Evolutionary conservation across 306 rosid species (phyloP), one percentile per base, ranked within the genome.

Genomic region (Sindora glabra): DNA sequence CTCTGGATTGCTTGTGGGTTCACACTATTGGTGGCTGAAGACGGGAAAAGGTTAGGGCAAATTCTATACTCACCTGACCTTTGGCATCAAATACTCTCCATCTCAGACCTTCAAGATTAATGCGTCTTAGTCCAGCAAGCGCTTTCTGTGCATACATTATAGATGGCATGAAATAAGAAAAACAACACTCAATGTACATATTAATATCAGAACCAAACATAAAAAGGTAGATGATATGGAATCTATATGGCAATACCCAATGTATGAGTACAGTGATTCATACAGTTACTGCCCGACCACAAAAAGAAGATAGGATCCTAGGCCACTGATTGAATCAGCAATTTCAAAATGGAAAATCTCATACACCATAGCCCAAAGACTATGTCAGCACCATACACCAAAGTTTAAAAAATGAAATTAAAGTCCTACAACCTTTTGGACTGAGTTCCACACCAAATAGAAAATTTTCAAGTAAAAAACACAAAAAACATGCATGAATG

Each of bases 81-180:
- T 88, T 86, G 37, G 96, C 98, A 64, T 88, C 96, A 16, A 92
- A 91, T 46, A 92, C 95, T 67, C 84, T 82, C 98, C 95, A 92
- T 14, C 95, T 70, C 55, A 92, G 79, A 49, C 96, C 98, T 0
- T 88, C 98, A 6, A 92, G 89, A 70, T 83, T 75, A 53, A 92
- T 92, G 34, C 98, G 96, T 37, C 70, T 79, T 67, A 88, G 73
- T 24, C 96, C 98, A 46, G 98, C 98, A 18, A 80, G 79, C 15
- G 98, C 98, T 86, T 65, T 92, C 96, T 91, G 73, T 22, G n/a
- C 60, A 67, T 14, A 67, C 3, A 62, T 32, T 32, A 34, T 21
- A 14, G 21, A 19, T 30, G 32, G 3, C 33, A 32, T 22, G 41
- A 61, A 27, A 15, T 10, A 61, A 12, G 11, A 38, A 33, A 56